These are phyloP conservation scores for Rhinocladiella mackenziei DNA, from an alignment of 2,329 filamentous ascomycete genomes.

Conservation along the genomic window DNA sequence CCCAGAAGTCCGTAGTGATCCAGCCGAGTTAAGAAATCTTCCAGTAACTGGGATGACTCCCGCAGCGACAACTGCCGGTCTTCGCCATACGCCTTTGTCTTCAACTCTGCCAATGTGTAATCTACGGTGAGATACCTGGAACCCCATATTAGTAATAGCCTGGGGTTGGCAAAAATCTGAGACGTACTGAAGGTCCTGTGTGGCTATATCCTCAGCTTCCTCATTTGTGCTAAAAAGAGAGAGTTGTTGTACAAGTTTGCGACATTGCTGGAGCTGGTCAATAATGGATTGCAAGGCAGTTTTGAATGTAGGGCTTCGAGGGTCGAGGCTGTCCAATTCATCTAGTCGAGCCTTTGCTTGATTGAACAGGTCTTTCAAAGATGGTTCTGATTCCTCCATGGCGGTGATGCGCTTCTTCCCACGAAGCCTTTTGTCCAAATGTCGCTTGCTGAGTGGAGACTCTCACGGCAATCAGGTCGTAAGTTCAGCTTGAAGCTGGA, in stretches of 20 bases:
- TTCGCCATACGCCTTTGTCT: conserved; percentile 60
- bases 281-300: conserved; percentile 20
- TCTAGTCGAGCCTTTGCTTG: conserved; percentile 23
- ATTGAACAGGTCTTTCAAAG: conserved; percentile 23
- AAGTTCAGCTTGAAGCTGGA: too few species aligned
- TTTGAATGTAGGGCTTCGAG: conserved; percentile 22
- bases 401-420: background rate
- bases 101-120: conserved; percentile 74
- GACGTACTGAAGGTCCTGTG: conserved; percentile 70
- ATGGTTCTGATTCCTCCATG: conserved; percentile 20
- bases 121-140: conserved; percentile 68
- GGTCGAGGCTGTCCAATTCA: conserved; percentile 24
- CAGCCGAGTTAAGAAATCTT: conserved; percentile 69
- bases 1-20: conserved; percentile 74
- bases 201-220: conserved; percentile 77
- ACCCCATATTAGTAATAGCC: conserved; percentile 5
- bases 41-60: conserved; percentile 66
- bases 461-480: too few species aligned
- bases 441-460: too few species aligned
- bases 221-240: conserved; percentile 91
- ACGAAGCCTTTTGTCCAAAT: too few species aligned
- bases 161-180: background rate
- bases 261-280: conserved; percentile 55
- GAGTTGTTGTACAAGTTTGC: conserved; percentile 63
- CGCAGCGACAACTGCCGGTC: conserved; percentile 63